A percentile compares a stretch with the other conserved stretches of the same genome.
Evolutionary conservation across 2,329 filamentous ascomycete genomes (phyloP).

Genomic region (Dactylonectria macrodidyma): DNA sequence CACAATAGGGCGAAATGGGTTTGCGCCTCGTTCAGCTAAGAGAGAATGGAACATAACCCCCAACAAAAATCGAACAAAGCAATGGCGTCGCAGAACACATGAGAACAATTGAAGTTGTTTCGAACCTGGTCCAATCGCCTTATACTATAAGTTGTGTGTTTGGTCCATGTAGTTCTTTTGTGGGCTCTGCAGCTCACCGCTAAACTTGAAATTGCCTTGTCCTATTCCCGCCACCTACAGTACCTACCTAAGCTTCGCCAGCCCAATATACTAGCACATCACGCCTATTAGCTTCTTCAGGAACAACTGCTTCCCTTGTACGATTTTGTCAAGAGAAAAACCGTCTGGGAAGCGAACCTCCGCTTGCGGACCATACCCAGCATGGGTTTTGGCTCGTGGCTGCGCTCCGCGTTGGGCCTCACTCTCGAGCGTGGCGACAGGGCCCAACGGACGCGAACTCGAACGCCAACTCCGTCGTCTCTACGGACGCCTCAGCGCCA

Average conservation of each 20-base stretch:
- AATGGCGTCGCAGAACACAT: conserved; percentile 12
- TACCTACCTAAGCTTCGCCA: background rate
- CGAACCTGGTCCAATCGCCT: conserved; percentile 1
- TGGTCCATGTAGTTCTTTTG: conserved; percentile 16
- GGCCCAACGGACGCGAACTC: conserved; percentile 5
- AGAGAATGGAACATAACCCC: conserved; percentile 17
- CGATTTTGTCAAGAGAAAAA: background rate
- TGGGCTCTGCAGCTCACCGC: conserved; percentile 28
- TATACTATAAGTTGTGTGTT: conserved; percentile 25
- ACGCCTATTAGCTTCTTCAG: background rate
- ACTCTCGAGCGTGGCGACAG: background rate
- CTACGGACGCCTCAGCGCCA: background rate
- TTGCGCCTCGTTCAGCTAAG: conserved; percentile 14
- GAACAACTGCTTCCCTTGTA: conserved; percentile 3
- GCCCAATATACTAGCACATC: background rate
- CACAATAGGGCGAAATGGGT: background rate
- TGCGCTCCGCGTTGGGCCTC: conserved; percentile 20
- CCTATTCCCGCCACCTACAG: conserved; percentile 10
- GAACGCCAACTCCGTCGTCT: conserved; percentile 4
- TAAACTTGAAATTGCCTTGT: conserved; percentile 15
- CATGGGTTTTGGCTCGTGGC: conserved; percentile 30
- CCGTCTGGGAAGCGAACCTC: background rate
- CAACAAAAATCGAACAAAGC: conserved; percentile 20
- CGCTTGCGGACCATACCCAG: conserved; percentile 1
- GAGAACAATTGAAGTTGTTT: conserved; percentile 18